Evolutionary conservation across 768 basidiomycete genomes (phyloP).

Genomic region (Cyclocybe aegerita): DNA sequence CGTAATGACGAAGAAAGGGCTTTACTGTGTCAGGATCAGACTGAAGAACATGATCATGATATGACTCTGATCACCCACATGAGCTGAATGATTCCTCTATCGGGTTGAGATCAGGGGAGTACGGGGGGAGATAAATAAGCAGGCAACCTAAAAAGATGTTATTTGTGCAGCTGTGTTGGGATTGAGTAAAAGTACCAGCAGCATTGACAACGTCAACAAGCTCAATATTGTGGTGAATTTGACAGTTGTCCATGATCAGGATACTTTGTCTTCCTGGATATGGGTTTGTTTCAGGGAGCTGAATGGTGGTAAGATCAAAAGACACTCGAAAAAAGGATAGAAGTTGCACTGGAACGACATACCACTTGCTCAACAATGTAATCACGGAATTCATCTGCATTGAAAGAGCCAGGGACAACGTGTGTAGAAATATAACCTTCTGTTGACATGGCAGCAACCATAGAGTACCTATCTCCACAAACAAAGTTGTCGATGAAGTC

Average conservation of each 20-base stretch:
- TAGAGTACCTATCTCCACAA: slow-evolving; percentile 22
- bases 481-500: slow-evolving; percentile 21
- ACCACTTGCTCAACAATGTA: slow-evolving; percentile 30
- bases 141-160: slow-evolving; percentile 13
- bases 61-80: too few species aligned
- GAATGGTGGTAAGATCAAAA: not conserved
- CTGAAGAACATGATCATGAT: too few species aligned
- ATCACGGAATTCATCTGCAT: slow-evolving; percentile 22
- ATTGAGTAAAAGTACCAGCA: not conserved
- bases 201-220: slow-evolving; percentile 22
- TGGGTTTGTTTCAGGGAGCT: slow-evolving; percentile 25
- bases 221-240: slow-evolving; percentile 20
- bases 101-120: slow-evolving; percentile 35
- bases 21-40: not conserved
- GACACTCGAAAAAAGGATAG: not conserved
- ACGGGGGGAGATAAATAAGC: slow-evolving; percentile 27
- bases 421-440: slow-evolving; percentile 27
- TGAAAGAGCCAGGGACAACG: slow-evolving; percentile 24
- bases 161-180: too few species aligned
- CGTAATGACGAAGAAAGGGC: slow-evolving; percentile 9
- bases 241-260: slow-evolving; percentile 28
- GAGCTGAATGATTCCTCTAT: slow-evolving; percentile 31
- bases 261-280: slow-evolving; percentile 18
- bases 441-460: slow-evolving; percentile 27
- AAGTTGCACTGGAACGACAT: too few species aligned